A percentile compares a stretch with the other conserved stretches of the same genome.
Conservation (phyloP, 192 early-diverging fungal species). For the Lobosporangium transversale region DNA sequence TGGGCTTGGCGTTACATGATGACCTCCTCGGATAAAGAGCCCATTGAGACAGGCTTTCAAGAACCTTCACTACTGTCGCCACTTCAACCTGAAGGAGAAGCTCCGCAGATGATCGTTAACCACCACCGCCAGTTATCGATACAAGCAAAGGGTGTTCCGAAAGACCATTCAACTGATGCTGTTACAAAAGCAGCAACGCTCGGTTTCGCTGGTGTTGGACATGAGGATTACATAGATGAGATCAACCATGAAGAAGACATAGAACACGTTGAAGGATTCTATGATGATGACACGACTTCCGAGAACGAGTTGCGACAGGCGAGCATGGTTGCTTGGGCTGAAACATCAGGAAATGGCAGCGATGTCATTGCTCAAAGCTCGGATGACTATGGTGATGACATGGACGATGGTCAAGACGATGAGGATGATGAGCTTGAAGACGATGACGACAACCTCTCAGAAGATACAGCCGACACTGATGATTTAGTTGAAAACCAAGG, state of each 20-base stretch:
- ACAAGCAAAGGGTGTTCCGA: constrained; percentile 4
- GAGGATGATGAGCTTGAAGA: constrained; percentile 41
- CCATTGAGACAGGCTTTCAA: constrained; percentile 4
- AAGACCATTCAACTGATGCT: constrained; percentile 3
- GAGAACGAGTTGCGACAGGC: constrained; percentile 9
- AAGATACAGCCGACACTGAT: constrained; percentile 23
- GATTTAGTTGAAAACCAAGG: constrained; percentile 17
- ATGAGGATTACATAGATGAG: background rate
- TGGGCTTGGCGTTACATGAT: background rate
- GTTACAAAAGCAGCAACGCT: background rate
- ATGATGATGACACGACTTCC: constrained; percentile 19
- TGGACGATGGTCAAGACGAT: constrained; percentile 24
- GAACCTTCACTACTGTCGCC: background rate
- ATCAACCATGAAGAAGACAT: constrained; percentile 1
- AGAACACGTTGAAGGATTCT: constrained; percentile 7
- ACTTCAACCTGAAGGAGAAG: constrained; percentile 10
- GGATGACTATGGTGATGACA: constrained; percentile 41
- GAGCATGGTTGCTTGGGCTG: constrained; percentile 8
- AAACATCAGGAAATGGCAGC: constrained; percentile 16
- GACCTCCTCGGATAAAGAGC: constrained; percentile 15
- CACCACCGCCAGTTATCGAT: background rate
- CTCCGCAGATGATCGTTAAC: constrained; percentile 25
- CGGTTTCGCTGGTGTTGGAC: background rate
- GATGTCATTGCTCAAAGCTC: constrained; percentile 41
- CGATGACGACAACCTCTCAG: constrained; percentile 39